Evolutionary conservation across 2,329 filamentous ascomycete species (phyloP).

Genomic region (Podosphaera fusca): DNA sequence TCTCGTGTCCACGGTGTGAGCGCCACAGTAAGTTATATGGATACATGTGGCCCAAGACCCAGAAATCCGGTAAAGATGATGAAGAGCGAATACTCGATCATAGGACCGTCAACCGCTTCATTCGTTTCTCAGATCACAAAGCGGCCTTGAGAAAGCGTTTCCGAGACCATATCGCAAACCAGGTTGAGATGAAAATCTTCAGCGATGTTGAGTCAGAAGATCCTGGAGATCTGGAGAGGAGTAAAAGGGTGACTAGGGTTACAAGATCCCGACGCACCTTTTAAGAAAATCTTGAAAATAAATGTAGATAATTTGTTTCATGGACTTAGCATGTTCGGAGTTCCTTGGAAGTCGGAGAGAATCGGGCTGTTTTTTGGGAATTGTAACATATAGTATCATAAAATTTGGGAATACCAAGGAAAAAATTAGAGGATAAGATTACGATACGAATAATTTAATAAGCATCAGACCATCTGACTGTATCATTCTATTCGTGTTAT

Average conservation of each 20-base stretch:
- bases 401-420: too few relatives aligned
- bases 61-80: constrained; percentile 52
- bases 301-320: too few relatives aligned
- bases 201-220: neutral
- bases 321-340: too few relatives aligned
- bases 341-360: too few relatives aligned
- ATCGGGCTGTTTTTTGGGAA: too few relatives aligned
- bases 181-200: neutral
- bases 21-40: constrained; percentile 90
- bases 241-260: neutral
- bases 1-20: constrained; percentile 79
- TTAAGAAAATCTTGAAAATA: neutral
- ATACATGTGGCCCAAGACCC: constrained; percentile 88
- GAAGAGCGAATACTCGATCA: constrained; percentile 53
- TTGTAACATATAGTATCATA: too few relatives aligned
- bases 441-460: too few relatives aligned
- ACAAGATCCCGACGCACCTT: neutral
- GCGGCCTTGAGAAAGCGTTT: constrained; percentile 7
- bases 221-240: neutral
- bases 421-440: too few relatives aligned
- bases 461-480: too few relatives aligned
- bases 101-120: constrained; percentile 64
- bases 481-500: too few relatives aligned
- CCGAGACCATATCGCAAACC: neutral
- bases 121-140: constrained; percentile 44